Percentiles rank a stretch among this genome's conserved stretches.
These are phyloP conservation scores for Aspergillus ochraceoroseus DNA, from an alignment of 2,329 filamentous ascomycete genomes.

Conservation along the genomic window DNA sequence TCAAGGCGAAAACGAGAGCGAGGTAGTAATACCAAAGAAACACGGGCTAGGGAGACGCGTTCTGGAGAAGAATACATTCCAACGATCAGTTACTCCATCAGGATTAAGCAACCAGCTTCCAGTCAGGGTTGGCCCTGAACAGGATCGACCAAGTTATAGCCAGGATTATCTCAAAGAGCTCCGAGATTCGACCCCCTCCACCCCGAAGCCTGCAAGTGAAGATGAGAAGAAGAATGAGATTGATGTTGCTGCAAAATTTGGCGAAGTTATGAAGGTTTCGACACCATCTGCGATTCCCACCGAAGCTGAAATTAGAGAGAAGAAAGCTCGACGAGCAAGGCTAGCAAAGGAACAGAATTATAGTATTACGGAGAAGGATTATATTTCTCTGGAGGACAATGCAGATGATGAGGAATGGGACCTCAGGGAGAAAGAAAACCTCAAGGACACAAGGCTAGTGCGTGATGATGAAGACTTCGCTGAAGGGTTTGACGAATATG, in stretches of 20 bases:
- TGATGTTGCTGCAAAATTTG: constrained; percentile 48
- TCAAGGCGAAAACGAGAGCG: constrained; percentile 51
- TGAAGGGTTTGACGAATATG: constrained; percentile 89
- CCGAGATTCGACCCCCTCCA: constrained; percentile 77
- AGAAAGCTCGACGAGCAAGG: constrained; percentile 81
- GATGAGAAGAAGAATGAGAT: constrained; percentile 51
- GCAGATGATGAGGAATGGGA: constrained; percentile 44
- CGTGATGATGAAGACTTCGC: constrained; percentile 86
- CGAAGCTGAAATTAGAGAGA: constrained; percentile 79
- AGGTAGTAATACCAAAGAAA: constrained; percentile 56
- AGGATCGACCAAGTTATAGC: constrained; percentile 73
- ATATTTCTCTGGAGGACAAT: constrained; percentile 40
- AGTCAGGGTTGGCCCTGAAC: constrained; percentile 56
- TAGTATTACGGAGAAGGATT: constrained; percentile 58
- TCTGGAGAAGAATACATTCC: constrained; percentile 61
- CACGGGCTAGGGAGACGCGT: constrained; percentile 59
- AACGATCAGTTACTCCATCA: constrained; percentile 50
- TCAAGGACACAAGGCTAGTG: constrained; percentile 68
- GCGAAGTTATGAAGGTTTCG: constrained; percentile 36
- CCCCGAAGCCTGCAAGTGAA: constrained; percentile 54
- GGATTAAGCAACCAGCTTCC: constrained; percentile 52
- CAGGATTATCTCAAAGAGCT: constrained; percentile 82
- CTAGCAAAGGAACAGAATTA: constrained; percentile 61
- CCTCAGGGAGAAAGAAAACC: constrained; percentile 56
- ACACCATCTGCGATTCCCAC: constrained; percentile 60